phyloP scores from a whole-genome alignment of 768 basidiomycete species.

The Mycena galericulata region DNA sequence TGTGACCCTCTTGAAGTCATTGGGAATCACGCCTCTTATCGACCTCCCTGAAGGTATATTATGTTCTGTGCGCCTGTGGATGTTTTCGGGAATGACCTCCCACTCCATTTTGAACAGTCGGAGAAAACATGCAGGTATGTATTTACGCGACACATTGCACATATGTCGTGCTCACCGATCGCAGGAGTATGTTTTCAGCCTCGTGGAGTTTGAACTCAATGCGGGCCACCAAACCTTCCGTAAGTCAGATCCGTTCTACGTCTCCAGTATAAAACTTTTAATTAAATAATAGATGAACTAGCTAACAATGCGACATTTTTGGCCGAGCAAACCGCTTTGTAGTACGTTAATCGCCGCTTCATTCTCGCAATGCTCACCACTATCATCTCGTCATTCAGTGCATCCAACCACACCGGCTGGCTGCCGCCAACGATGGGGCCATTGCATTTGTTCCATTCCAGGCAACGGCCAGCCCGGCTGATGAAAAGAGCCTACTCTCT shows the following conservation, averaged over 20 bases:
- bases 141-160: not conserved
- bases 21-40: not conserved
- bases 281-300: no score
- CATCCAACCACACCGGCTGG: not conserved
- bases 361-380: no score
- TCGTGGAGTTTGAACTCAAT: not conserved
- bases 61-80: no score
- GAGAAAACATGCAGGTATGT: not conserved
- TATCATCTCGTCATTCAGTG: not conserved
- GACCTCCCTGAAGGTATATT: not conserved
- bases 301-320: constrained; percentile 2
- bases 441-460: constrained; percentile 5
- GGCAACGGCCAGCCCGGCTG: not conserved
- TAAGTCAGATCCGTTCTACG: no score
- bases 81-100: no score
- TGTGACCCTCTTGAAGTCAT: not conserved
- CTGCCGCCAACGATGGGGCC: constrained; percentile 4
- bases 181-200: not conserved
- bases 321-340: not conserved
- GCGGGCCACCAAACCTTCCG: no score
- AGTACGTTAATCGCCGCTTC: no score
- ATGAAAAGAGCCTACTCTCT: not conserved
- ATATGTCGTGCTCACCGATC: not conserved
- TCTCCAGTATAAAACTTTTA: no score
- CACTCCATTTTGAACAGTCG: no score